Evolutionary conservation across 768 basidiomycete genomes (phyloP).

Genomic region (Pisolithus albus): DNA sequence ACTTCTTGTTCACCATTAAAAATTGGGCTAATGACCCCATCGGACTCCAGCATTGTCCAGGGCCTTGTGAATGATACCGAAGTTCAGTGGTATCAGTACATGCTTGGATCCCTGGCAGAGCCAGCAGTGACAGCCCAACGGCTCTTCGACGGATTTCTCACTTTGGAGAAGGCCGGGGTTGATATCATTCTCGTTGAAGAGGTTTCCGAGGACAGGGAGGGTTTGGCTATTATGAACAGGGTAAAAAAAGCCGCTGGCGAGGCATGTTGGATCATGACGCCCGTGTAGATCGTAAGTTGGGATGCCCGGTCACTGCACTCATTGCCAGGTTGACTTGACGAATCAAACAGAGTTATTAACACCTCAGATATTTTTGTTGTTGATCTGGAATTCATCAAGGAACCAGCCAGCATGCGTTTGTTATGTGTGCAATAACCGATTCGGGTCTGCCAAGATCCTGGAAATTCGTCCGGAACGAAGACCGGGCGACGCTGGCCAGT

Average conservation of each 20-base stretch:
- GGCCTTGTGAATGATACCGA: conserved; percentile 25
- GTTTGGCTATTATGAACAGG: conserved; percentile 92
- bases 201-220: conserved; percentile 71
- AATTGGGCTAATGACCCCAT: conserved; percentile 64
- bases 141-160: conserved; percentile 82
- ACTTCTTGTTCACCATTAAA: conserved; percentile 21
- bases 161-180: conserved; percentile 69
- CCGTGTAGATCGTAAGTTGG: background rate
- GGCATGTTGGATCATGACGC: conserved; percentile 22
- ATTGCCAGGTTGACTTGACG: too few species aligned
- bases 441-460: too few species aligned
- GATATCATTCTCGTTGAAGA: conserved; percentile 84
- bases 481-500: background rate
- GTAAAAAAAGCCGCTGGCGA: conserved; percentile 83
- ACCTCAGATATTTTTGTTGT: too few species aligned
- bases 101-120: conserved; percentile 44
- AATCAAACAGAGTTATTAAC: too few species aligned
- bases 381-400: too few species aligned
- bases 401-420: too few species aligned
- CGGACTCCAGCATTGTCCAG: conserved; percentile 42
- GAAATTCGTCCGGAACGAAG: too few species aligned
- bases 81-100: conserved; percentile 52
- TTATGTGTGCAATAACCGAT: too few species aligned
- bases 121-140: conserved; percentile 68
- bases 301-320: background rate